phyloP scores from a whole-genome alignment of 139 green algal genomes.

The Micromonas commoda region DNA sequence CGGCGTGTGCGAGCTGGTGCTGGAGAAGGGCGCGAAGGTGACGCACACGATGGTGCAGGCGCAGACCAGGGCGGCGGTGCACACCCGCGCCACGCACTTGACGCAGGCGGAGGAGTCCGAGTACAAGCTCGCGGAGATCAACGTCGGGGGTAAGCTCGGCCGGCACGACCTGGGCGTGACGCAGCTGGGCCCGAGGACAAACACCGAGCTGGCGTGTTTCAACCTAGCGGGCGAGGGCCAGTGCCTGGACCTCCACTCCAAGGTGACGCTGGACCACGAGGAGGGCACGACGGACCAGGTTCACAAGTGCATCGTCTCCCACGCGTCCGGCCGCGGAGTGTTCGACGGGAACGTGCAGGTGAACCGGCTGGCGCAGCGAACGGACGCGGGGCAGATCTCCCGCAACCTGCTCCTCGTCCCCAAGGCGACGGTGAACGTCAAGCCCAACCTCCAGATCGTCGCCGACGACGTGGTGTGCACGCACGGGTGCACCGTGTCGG shows the following conservation, averaged over 20 bases:
- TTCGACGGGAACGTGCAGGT: slow-evolving; percentile 97
- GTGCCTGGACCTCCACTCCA: slow-evolving; percentile 90
- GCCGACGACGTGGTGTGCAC: slow-evolving; percentile 99
- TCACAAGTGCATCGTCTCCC: slow-evolving; percentile 96
- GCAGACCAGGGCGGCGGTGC: background rate
- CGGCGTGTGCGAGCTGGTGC: slow-evolving; percentile 58
- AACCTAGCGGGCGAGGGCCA: slow-evolving; percentile 73
- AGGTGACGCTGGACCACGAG: slow-evolving; percentile 36
- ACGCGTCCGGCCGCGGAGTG: slow-evolving; percentile 65
- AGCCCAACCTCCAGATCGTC: slow-evolving; percentile 97
- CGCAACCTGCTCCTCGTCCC: slow-evolving; percentile 90
- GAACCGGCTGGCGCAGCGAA: slow-evolving; percentile 83
- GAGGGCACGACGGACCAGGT: slow-evolving; percentile 65
- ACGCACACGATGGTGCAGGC: slow-evolving; percentile 49
- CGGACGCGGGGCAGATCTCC: slow-evolving; percentile 87
- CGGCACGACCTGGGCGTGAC: slow-evolving; percentile 78
- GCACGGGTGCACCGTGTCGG: slow-evolving; percentile 88
- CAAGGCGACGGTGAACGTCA: slow-evolving; percentile 89
- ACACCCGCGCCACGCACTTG: slow-evolving; percentile 40
- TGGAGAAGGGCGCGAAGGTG: slow-evolving; percentile 56
- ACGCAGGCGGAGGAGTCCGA: slow-evolving; percentile 50
- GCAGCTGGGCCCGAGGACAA: slow-evolving; percentile 54
- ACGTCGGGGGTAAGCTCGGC: slow-evolving; percentile 60
- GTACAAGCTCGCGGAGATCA: slow-evolving; percentile 71
- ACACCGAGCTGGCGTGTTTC: slow-evolving; percentile 66